Evolutionary conservation across 2,329 filamentous ascomycete species (phyloP), one percentile per base, ranked within the genome.

Genomic region (Cercospora beticola): DNA sequence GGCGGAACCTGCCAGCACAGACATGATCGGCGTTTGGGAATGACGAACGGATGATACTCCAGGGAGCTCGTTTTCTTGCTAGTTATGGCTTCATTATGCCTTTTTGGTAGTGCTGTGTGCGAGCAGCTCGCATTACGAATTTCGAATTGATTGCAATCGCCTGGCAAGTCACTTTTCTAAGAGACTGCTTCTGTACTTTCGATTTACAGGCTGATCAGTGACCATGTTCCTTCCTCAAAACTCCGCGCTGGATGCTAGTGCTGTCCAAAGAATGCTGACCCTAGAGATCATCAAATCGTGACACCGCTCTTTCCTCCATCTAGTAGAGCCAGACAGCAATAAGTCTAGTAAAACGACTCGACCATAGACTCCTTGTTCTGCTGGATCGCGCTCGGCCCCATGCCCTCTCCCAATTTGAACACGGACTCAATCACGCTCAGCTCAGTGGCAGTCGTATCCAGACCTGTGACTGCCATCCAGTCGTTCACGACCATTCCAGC

Each of bases 331-430:
- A 52, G 46, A 52, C 23, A 46, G 46, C 49, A n/a, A 54, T 0
- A 52, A 6, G 43, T 58, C 64, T 86, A 99, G 85, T 99, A 99
- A 84, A 98, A 99, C 77, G 92, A 97, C 86, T 99, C 95, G 71
- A 99, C 95, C 88, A 99, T 97, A 73, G 93, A 95, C 81, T 98
- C 94, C 88, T 97, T 98, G 85, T 97, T 90, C 75, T 84, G 89
- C 80, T 92, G 92, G 83, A 94, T 93, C 76, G 88, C 89, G 77
- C 88, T 88, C 62, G 93, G 90, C 6, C 88, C 92, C 74, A 89
- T 86, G 64, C 83, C 84, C 85, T 98, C 94, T 72, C 94, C 94
- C 58, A 99, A 85, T 76, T 93, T 89, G 86, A 99, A 99, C 72
- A 99, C 94, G 76, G 90, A 94, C 86, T 99, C 95, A 67, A 99